Conservation (phyloP, 495 filamentous ascomycete genomes). For the Lindgomyces ingoldianus region DNA sequence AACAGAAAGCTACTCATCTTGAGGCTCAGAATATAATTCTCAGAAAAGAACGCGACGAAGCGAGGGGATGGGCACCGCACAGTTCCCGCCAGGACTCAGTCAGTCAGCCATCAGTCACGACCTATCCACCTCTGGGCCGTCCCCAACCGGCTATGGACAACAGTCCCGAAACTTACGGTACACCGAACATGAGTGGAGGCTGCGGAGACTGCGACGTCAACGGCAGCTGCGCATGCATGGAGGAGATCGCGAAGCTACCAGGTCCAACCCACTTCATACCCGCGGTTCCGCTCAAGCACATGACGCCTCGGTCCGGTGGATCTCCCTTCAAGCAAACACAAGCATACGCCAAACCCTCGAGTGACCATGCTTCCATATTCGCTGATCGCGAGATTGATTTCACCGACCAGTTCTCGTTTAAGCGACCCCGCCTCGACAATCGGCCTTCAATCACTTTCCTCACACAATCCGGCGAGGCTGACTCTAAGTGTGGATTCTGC, state of each 20-base stretch:
- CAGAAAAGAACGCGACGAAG: no score
- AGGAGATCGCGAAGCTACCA: conserved; percentile 14
- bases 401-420: conserved; percentile 26
- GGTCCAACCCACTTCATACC: conserved; percentile 14
- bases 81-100: not conserved
- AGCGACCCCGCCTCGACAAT: conserved; percentile 7
- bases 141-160: no score
- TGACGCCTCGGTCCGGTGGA: not conserved
- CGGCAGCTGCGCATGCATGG: conserved; percentile 28
- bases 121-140: no score
- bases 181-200: no score
- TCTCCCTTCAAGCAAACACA: conserved; percentile 22
- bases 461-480: conserved; percentile 13
- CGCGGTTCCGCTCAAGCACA: conserved; percentile 10
- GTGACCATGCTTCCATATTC: not conserved
- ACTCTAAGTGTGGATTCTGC: conserved; percentile 34
- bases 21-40: not conserved
- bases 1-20: not conserved
- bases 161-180: no score
- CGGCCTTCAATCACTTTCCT: conserved; percentile 26
- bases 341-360: not conserved
- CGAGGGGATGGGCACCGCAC: not conserved
- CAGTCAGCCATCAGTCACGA: not conserved
- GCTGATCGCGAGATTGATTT: conserved; percentile 38
- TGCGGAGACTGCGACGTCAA: conserved; percentile 31